Evolutionary conservation across 1,284 basidiomycete species (phyloP).

Genomic region (Schizophyllum commune): DNA sequence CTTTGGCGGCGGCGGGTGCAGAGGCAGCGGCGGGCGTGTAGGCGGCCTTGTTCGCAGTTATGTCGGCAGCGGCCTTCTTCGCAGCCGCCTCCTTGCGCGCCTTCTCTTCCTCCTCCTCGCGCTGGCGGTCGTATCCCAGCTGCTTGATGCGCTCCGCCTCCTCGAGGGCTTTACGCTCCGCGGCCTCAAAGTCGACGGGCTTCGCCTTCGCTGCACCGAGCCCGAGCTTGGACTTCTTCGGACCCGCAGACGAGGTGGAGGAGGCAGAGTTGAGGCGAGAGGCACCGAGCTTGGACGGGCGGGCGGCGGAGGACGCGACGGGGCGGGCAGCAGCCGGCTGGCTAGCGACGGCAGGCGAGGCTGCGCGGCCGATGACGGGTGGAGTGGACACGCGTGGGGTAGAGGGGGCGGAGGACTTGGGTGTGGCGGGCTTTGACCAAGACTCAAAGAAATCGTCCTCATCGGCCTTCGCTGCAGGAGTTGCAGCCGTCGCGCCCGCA

Average conservation of each 20-base stretch:
- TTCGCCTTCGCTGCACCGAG: slow-evolving; percentile 83
- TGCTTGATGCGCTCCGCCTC: slow-evolving; percentile 87
- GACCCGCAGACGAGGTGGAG: slow-evolving; percentile 25
- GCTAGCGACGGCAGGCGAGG: slow-evolving; percentile 36
- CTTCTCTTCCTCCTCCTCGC: slow-evolving; percentile 68
- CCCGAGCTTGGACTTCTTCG: slow-evolving; percentile 68
- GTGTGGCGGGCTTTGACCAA: slow-evolving; percentile 81
- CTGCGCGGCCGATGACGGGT: slow-evolving; percentile 44
- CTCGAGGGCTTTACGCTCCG: slow-evolving; percentile 79
- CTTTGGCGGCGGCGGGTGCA: slow-evolving; percentile 18
- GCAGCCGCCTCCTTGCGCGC: slow-evolving; percentile 46
- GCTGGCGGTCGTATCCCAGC: slow-evolving; percentile 80
- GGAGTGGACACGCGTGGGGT: slow-evolving; percentile 44
- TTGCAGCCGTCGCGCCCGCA: slow-evolving; percentile 24
- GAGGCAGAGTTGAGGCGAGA: slow-evolving; percentile 49
- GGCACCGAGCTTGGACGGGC: slow-evolving; percentile 38
- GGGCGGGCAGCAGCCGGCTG: slow-evolving; percentile 59
- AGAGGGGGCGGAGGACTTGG: slow-evolving; percentile 43
- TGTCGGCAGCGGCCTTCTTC: slow-evolving; percentile 32
- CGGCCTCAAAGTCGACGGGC: slow-evolving; percentile 86
- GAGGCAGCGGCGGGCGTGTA: slow-evolving; percentile 18
- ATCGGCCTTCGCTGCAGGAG: slow-evolving; percentile 36
- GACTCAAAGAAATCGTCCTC: slow-evolving; percentile 95
- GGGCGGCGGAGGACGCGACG: slow-evolving; percentile 24
- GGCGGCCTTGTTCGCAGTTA: slow-evolving; percentile 29